These are phyloP conservation scores for Stephania cephalantha DNA, from an alignment of 164 flowering plant species.

Conservation along the genomic window DNA sequence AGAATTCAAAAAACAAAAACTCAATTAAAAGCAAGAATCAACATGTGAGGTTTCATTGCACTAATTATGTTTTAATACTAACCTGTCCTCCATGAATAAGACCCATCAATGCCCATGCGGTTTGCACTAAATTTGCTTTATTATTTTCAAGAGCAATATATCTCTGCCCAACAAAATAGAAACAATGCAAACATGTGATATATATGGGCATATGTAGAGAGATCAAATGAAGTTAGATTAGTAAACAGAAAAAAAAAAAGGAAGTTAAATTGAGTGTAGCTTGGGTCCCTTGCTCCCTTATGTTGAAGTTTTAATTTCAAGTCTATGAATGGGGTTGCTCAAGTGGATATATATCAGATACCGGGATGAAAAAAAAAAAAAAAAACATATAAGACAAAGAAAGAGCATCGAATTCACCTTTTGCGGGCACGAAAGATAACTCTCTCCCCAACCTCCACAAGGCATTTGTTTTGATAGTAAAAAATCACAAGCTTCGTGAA, in stretches of 20 bases:
- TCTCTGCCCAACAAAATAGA: constrained; percentile 24
- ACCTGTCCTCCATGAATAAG: constrained; percentile 47
- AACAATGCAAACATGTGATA: not conserved
- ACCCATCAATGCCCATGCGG: constrained; percentile 65
- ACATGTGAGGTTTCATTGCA: not conserved
- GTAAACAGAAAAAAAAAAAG: not conserved
- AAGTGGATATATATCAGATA: too few relatives aligned
- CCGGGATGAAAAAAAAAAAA: too few relatives aligned
- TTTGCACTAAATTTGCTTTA: constrained; percentile 40
- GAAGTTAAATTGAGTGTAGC: too few relatives aligned
- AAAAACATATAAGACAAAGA: not conserved
- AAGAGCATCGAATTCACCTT: constrained; percentile 25
- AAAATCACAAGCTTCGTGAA: constrained; percentile 42
- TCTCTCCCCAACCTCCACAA: constrained; percentile 71
- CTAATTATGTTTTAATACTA: not conserved
- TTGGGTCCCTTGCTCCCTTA: too few relatives aligned
- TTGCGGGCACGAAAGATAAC: constrained; percentile 41
- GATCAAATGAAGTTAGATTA: too few relatives aligned
- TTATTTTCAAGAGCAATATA: constrained; percentile 43
- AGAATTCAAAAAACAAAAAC: too few relatives aligned
- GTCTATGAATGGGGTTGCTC: too few relatives aligned
- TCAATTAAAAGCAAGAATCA: too few relatives aligned
- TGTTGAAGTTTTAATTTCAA: too few relatives aligned
- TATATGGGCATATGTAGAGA: too few relatives aligned
- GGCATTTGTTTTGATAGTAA: constrained; percentile 36